These are phyloP conservation scores for peach (Prunus persica) DNA, from an alignment of 306 rosid genomes.

Conservation along the genomic window DNA sequence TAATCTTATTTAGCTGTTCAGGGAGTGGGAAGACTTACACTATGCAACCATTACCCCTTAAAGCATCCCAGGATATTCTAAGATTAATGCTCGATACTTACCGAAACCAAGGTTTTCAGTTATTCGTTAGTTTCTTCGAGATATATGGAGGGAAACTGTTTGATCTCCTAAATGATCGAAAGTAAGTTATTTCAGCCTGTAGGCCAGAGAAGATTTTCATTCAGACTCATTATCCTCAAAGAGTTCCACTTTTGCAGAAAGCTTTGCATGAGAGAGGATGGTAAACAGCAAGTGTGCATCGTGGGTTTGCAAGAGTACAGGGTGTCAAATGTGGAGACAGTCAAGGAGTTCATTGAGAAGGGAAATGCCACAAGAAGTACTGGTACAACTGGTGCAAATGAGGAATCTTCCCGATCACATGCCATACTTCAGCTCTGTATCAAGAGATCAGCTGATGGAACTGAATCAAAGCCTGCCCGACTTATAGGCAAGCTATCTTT, in stretches of 20 bases:
- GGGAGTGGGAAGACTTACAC: conserved; percentile 89
- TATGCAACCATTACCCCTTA: conserved; percentile 86
- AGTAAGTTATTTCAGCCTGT: conserved; percentile 44
- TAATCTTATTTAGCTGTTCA: conserved; percentile 24
- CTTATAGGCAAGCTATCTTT: conserved; percentile 75
- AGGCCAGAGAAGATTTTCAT: conserved; percentile 3
- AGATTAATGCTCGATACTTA: conserved; percentile 58
- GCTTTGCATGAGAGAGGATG: conserved; percentile 88
- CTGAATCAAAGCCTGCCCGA: conserved; percentile 66
- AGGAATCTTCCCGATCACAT: conserved; percentile 88
- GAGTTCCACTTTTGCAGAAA: conserved; percentile 49
- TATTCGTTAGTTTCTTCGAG: conserved; percentile 78
- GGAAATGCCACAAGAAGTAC: conserved; percentile 76
- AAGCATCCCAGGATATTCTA: conserved; percentile 74
- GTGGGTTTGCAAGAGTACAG: conserved; percentile 83
- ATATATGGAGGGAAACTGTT: conserved; percentile 82
- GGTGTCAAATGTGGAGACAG: conserved; percentile 64
- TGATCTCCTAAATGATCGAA: conserved; percentile 83
- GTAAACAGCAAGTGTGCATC: conserved; percentile 85
- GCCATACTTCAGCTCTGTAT: conserved; percentile 85
- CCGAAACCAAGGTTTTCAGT: conserved; percentile 69
- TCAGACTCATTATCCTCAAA: conserved; percentile 27
- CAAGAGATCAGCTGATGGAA: conserved; percentile 62
- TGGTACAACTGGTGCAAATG: conserved; percentile 85
- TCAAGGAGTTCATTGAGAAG: conserved; percentile 65